Conservation (phyloP, 2,329 filamentous ascomycete species). For the Botrytis sinoallii region DNA sequence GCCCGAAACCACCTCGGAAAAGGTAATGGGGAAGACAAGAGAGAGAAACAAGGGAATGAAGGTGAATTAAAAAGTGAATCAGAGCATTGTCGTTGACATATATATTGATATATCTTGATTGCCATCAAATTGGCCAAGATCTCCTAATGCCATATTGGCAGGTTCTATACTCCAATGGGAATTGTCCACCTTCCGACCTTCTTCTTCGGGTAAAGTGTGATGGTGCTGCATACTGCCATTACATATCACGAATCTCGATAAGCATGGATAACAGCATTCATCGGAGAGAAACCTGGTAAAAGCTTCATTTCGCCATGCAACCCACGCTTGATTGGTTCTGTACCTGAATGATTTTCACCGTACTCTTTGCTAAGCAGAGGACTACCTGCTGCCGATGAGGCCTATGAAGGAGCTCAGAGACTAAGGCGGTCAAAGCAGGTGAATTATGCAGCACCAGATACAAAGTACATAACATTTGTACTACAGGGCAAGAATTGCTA, state of each 20-base stretch:
- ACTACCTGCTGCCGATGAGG: background rate
- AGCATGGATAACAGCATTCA: background rate
- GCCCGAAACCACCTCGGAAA: background rate
- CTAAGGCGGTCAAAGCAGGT: background rate
- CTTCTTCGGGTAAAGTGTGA: background rate
- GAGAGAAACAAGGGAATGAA: background rate
- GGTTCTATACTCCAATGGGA: background rate
- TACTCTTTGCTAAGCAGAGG: background rate
- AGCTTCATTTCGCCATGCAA: background rate
- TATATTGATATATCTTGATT: background rate
- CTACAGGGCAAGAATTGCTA: background rate
- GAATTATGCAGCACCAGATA: background rate
- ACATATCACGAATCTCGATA: slow-evolving; percentile 7
- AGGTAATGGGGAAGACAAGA: background rate
- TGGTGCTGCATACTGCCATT: background rate
- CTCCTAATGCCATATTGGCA: background rate
- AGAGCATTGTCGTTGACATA: background rate
- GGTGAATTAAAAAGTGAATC: background rate
- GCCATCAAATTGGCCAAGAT: background rate
- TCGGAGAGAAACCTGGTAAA: background rate
- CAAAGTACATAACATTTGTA: background rate
- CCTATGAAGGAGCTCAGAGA: background rate
- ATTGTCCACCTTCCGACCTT: slow-evolving; percentile 1
- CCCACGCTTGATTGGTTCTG: background rate
- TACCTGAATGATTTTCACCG: background rate